Conservation (phyloP, 805 yeast genomes). For the Candida cerambycidarum region DNA sequence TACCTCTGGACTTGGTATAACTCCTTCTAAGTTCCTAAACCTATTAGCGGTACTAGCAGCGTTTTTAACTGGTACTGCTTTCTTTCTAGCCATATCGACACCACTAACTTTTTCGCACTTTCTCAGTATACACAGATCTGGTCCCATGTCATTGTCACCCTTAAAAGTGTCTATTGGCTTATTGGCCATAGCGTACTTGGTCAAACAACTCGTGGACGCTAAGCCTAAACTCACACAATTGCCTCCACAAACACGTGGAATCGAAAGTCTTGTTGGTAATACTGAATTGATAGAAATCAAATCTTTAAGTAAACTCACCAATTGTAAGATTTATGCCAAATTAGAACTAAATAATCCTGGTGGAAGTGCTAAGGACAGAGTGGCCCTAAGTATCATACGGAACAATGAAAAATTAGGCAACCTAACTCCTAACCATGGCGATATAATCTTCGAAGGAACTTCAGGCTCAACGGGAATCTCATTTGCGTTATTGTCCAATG, state of each 20-base stretch:
- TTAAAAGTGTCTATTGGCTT: constrained; percentile 3
- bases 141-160: constrained; percentile 4
- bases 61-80: background rate
- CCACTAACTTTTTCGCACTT: background rate
- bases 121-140: no score
- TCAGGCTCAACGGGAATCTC: constrained; percentile 97
- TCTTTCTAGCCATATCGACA: constrained; percentile 9
- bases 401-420: constrained; percentile 62
- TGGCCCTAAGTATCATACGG: constrained; percentile 79
- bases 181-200: constrained; percentile 3
- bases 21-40: constrained; percentile 9
- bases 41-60: constrained; percentile 8
- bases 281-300: constrained; percentile 79
- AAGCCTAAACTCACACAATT: constrained; percentile 4
- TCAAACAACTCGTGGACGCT: constrained; percentile 1
- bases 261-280: constrained; percentile 82
- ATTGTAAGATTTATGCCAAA: constrained; percentile 84
- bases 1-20: background rate
- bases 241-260: constrained; percentile 47
- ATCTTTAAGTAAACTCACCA: constrained; percentile 70
- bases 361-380: constrained; percentile 94
- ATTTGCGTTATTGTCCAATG: constrained; percentile 83
- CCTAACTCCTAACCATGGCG: constrained; percentile 59
- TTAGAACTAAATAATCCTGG: constrained; percentile 87
- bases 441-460: constrained; percentile 89